phyloP scores from a whole-genome alignment of 768 basidiomycete species.

The Postia placenta region DNA sequence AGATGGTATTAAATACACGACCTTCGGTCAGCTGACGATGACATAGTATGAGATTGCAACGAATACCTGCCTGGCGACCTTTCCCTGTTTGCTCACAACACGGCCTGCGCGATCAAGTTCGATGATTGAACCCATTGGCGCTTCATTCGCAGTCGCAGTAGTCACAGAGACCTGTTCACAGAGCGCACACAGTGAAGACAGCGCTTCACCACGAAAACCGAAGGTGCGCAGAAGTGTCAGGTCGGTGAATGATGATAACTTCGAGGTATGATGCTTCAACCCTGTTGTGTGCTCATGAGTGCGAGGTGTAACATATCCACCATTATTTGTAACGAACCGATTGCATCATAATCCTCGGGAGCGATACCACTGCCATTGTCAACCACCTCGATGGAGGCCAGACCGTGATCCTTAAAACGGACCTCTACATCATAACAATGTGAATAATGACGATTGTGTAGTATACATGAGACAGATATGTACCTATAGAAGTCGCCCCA shows the following conservation, averaged over 20 bases:
- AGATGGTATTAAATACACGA: neutral
- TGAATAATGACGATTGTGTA: too few species aligned
- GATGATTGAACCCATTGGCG: slow-evolving; percentile 78
- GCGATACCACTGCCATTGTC: slow-evolving; percentile 91
- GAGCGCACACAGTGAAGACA: slow-evolving; percentile 88
- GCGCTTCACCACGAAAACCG: slow-evolving; percentile 94
- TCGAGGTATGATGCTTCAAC: slow-evolving; percentile 92
- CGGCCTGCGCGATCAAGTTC: slow-evolving; percentile 65
- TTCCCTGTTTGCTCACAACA: slow-evolving; percentile 43
- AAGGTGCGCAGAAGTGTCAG: slow-evolving; percentile 72
- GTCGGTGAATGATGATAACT: slow-evolving; percentile 71
- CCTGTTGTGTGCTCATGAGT: slow-evolving; percentile 34
- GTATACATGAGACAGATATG: too few species aligned
- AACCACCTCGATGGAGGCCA: slow-evolving; percentile 77
- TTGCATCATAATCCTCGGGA: slow-evolving; percentile 64
- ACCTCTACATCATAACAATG: slow-evolving; percentile 54
- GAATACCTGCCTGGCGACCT: slow-evolving; percentile 70
- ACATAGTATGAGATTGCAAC: neutral
- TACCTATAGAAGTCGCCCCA: slow-evolving; percentile 81
- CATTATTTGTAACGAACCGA: slow-evolving; percentile 45
- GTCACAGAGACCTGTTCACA: slow-evolving; percentile 62
- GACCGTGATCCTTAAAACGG: slow-evolving; percentile 81
- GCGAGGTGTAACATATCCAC: neutral
- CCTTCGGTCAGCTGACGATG: neutral
- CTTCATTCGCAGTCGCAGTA: slow-evolving; percentile 64